Evolutionary conservation across 169 alveolate species (phyloP), one percentile per base, ranked within the genome.

Genomic region (Theileria sp.): DNA sequence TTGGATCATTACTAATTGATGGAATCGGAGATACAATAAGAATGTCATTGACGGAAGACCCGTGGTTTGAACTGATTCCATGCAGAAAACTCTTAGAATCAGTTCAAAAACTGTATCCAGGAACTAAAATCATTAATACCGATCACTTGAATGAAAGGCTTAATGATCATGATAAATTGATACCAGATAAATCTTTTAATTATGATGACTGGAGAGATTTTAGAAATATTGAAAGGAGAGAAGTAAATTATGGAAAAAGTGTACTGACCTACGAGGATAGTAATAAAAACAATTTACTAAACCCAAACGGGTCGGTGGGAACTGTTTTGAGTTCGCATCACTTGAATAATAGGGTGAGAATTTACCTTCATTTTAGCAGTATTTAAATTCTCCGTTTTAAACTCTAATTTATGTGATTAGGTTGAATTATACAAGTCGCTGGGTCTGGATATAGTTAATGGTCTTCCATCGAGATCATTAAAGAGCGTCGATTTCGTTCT

Each of bases 21-120:
- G 96, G 96, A 25, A 86, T 93, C 44, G 96, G 96, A 36, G 96
- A 93, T 74, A 93, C 96, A 21, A 87, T 93, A 62, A 51, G 96
- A n/a, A 92, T 88, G 70, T 92, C 96, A n/a, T 76, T 93, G 44
- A 93, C 96, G 0, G 96, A 93, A 72, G 95, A 90, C 66, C 96
- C 96, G 3, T 92, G 96, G 96, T 73, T 71, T 30, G 96, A 93
- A 60, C 76, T 93, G 19, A 68, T 81, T 13, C 93, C 94, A 23
- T 87, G 89, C 50, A 60, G 83, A 36, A 75, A 86, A 36, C 62
- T 93, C 36, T 26, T 86, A 32, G 68, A 68, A 26, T 67, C 44
- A 38, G 79, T 87, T 5, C 73, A 69, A 23, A 25, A 60, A 26
- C 34, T 75, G 34, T 64, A 64, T 38, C 72, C 72, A 64, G 68